phyloP scores from a whole-genome alignment of 164 flowering plant species.

The Euptelea pleiosperma region DNA sequence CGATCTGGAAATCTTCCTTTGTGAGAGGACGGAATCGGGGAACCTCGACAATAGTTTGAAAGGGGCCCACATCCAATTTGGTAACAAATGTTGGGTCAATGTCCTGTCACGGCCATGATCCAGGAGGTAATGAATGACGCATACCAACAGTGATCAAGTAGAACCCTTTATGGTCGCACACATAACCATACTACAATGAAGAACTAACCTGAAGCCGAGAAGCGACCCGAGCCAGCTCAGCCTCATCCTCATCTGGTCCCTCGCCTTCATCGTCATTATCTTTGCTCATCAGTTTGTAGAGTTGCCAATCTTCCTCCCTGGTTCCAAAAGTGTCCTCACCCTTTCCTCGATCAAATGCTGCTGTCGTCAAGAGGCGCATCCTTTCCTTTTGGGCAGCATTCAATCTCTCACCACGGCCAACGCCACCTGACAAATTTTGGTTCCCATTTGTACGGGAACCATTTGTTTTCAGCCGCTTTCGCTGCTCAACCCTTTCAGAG shows the following conservation, averaged over 20 bases:
- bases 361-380: slow-evolving; percentile 95
- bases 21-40: slow-evolving; percentile 74
- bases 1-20: slow-evolving; percentile 82
- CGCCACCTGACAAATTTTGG: slow-evolving; percentile 58
- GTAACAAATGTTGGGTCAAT: slow-evolving; percentile 78
- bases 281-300: slow-evolving; percentile 91
- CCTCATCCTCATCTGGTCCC: slow-evolving; percentile 70
- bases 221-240: slow-evolving; percentile 65
- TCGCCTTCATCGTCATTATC: slow-evolving; percentile 94
- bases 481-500: slow-evolving; percentile 79
- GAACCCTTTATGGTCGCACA: background rate
- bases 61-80: slow-evolving; percentile 41
- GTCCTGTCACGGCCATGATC: slow-evolving; percentile 44
- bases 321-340: slow-evolving; percentile 99
- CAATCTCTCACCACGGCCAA: slow-evolving; percentile 98
- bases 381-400: slow-evolving; percentile 95
- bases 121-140: background rate
- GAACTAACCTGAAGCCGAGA: slow-evolving; percentile 74
- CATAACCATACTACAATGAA: background rate
- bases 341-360: slow-evolving; percentile 97
- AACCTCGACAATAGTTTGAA: slow-evolving; percentile 41
- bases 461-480: slow-evolving; percentile 82
- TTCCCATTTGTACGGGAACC: slow-evolving; percentile 67
- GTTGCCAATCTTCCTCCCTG: slow-evolving; percentile 98
- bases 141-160: background rate